These are phyloP conservation scores for Rutidosis leptorrhynchoides DNA, from an alignment of 129 eudicot species.

Conservation along the genomic window DNA sequence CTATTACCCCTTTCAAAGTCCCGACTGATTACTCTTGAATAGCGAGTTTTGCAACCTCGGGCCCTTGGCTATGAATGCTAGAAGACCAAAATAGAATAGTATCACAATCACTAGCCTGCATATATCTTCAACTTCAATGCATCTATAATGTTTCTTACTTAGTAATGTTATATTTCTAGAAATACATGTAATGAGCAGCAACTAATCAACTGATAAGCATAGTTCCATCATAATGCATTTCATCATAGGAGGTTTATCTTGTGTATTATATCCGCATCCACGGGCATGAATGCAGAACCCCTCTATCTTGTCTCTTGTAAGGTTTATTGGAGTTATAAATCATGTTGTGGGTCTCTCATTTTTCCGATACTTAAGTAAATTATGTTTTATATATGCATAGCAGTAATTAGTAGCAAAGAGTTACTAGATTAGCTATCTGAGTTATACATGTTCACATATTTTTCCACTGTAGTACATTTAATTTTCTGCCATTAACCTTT, in stretches of 20 bases:
- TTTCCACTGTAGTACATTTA: background rate
- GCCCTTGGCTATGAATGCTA: background rate
- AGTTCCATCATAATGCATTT: background rate
- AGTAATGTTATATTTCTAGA: too few species aligned
- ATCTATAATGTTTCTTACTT: background rate
- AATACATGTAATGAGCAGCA: background rate
- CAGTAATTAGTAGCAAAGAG: too few species aligned
- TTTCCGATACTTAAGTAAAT: too few species aligned
- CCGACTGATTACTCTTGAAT: too few species aligned
- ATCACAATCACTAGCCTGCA: background rate
- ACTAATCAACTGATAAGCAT: background rate
- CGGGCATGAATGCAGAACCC: background rate
- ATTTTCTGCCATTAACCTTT: background rate
- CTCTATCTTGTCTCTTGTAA: background rate
- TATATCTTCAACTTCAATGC: background rate
- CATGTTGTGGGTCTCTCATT: too few species aligned
- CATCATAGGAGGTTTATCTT: background rate
- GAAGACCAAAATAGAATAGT: background rate
- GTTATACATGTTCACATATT: background rate
- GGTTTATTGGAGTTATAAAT: too few species aligned
- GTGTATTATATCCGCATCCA: background rate
- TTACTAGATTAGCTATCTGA: constrained; percentile 4
- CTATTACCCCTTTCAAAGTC: too few species aligned
- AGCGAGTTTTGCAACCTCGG: too few species aligned
- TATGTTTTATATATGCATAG: too few species aligned